These are phyloP conservation scores for Mycena haematopus DNA, from an alignment of 768 basidiomycete genomes.

Conservation along the genomic window DNA sequence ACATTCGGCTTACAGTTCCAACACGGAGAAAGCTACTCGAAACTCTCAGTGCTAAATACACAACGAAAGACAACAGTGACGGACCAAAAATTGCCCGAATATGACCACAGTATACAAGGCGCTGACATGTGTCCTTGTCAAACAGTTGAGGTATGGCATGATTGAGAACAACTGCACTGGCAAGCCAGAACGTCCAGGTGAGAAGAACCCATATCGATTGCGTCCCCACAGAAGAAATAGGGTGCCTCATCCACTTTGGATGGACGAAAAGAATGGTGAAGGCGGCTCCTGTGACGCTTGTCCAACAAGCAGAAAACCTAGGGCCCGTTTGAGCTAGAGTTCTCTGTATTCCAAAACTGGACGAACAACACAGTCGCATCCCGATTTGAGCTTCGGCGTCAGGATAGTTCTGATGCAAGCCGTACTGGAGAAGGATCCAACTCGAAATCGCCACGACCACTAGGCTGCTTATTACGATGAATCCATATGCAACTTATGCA, in stretches of 20 bases:
- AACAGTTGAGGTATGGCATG: constrained; percentile 54
- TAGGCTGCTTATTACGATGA: constrained; percentile 56
- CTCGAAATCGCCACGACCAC: constrained; percentile 60
- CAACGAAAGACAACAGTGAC: constrained; percentile 19
- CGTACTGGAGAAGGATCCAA: constrained; percentile 67
- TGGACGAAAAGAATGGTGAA: constrained; percentile 68
- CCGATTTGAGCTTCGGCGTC: constrained; percentile 50
- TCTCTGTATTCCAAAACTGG: background rate
- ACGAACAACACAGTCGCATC: constrained; percentile 55
- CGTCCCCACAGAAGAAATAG: constrained; percentile 61
- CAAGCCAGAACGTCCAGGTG: constrained; percentile 68
- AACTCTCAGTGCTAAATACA: constrained; percentile 2
- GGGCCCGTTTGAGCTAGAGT: background rate
- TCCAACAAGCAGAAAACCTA: constrained; percentile 70
- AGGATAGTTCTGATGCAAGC: constrained; percentile 58
- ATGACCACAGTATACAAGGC: constrained; percentile 61
- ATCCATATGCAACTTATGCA: constrained; percentile 54
- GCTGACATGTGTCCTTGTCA: constrained; percentile 46
- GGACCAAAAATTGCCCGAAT: constrained; percentile 60
- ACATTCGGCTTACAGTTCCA: constrained; percentile 54
- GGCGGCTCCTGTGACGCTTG: constrained; percentile 55
- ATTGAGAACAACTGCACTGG: constrained; percentile 59
- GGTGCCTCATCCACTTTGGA: constrained; percentile 59
- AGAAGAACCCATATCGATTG: constrained; percentile 65
- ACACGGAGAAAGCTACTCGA: constrained; percentile 50